Percentiles rank a stretch among this genome's conserved stretches.
These are phyloP conservation scores for Helianthus annuus DNA, from an alignment of 129 eudicot genomes.

Conservation along the genomic window HanXRQr2.0-SUNRISE NC_035442.2:127846421-127846920, in stretches of 20 bases:
- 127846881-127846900: background rate
- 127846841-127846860: background rate
- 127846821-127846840: slow-evolving; percentile 19
- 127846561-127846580: slow-evolving; percentile 9
- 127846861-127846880: slow-evolving; percentile 7
- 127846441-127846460: background rate
- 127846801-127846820: slow-evolving; percentile 1
- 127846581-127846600: background rate
- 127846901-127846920: background rate
- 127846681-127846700: background rate
- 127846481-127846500: background rate
- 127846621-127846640: background rate
- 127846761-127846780: too few species aligned
- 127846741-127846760: too few species aligned
- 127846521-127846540: background rate
- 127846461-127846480: background rate
- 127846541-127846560: background rate
- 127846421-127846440: background rate
- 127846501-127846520: background rate
- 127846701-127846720: too few species aligned
- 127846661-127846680: slow-evolving; percentile 8
- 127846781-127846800: background rate
- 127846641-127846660: slow-evolving; percentile 2
- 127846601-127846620: background rate
- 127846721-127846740: too few species aligned